Evolutionary conservation across 2,329 filamentous ascomycete genomes (phyloP).

Genomic region (Saccharata proteae): DNA sequence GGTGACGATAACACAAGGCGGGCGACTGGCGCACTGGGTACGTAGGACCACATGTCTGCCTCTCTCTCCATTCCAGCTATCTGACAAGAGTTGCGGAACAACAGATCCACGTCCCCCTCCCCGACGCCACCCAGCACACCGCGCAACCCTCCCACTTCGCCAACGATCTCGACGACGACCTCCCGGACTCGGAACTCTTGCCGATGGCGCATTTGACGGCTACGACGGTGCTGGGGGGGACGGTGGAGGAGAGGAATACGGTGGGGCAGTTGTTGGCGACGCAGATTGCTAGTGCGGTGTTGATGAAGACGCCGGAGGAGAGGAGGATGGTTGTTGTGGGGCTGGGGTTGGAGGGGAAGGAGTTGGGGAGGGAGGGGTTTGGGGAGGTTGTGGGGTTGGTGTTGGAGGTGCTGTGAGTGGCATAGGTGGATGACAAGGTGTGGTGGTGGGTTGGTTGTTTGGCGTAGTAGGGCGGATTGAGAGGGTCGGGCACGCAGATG

Average conservation of each 20-base stretch:
- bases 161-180: conserved; percentile 23
- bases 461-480: no score
- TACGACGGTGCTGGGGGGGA: conserved; percentile 74
- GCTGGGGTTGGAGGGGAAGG: conserved; percentile 41
- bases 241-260: conserved; percentile 65
- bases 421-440: no score
- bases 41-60: conserved; percentile 11
- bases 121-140: conserved; percentile 48
- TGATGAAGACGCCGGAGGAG: conserved; percentile 55
- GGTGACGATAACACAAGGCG: conserved; percentile 76
- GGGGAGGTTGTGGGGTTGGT: conserved; percentile 31
- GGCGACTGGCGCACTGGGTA: conserved; percentile 86
- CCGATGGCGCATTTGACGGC: conserved; percentile 76
- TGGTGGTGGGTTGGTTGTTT: no score
- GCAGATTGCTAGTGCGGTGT: conserved; percentile 73
- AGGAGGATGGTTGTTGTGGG: conserved; percentile 47
- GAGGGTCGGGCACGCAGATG: no score
- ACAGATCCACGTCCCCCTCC: conserved; percentile 70
- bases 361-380: conserved; percentile 38
- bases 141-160: conserved; percentile 43
- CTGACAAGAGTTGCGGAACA: neutral
- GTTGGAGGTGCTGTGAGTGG: no score
- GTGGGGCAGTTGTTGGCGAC: conserved; percentile 80
- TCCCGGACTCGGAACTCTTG: conserved; percentile 45
- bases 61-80: neutral